These are phyloP conservation scores for Staphylotrichum longicolle DNA, from an alignment of 495 filamentous ascomycete species.

Conservation along the genomic window DNA sequence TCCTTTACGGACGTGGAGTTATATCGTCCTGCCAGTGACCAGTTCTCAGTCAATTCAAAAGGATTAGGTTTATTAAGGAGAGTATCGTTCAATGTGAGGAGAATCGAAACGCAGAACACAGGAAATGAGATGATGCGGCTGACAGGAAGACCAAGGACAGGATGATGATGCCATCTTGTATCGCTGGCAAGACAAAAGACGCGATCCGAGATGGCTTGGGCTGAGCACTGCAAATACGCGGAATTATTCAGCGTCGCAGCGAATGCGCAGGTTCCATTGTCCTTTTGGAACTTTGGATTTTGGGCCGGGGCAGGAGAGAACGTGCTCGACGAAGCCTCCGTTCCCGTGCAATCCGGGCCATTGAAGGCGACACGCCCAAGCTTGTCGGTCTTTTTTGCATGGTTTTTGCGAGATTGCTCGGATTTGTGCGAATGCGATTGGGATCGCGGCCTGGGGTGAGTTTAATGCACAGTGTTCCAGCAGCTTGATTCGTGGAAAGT, in stretches of 20 bases:
- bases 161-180: not conserved
- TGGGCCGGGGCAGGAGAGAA: not conserved
- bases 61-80: not conserved
- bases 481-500: too few species aligned
- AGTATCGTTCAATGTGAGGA: not conserved
- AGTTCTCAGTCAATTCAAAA: too few species aligned
- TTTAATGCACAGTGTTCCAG: too few species aligned
- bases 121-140: too few species aligned
- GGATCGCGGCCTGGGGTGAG: too few species aligned
- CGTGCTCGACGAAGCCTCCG: too few species aligned
- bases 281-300: not conserved
- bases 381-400: not conserved
- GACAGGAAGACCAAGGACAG: not conserved
- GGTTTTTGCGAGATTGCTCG: too few species aligned
- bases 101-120: not conserved
- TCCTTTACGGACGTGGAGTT: too few species aligned
- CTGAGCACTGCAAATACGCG: not conserved
- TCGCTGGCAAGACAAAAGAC: not conserved
- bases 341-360: not conserved
- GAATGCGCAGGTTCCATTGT: not conserved
- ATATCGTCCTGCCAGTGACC: too few species aligned
- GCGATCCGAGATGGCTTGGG: not conserved
- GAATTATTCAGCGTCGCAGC: constrained; percentile 11
- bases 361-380: not conserved
- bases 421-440: too few species aligned